Base-by-base conservation (phyloP, 768 basidiomycete genomes). In the Termitomyces bulborhizus region DNA sequence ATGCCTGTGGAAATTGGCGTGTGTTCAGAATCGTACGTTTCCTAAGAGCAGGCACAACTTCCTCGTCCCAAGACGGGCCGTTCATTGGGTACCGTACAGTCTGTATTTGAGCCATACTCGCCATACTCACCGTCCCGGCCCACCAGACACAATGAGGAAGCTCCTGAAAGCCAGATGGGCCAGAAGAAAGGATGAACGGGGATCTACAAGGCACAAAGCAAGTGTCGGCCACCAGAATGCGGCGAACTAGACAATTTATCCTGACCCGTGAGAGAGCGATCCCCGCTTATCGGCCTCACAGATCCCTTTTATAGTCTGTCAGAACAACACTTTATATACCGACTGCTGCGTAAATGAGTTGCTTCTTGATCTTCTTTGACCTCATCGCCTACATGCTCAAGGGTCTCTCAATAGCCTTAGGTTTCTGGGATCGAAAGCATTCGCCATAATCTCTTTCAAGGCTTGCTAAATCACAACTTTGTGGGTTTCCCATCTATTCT, bases 31-130 rank as follows among this genome's bases (percentile, higher is more conserved):
- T 75, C 80, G 64, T 73, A 91, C 88, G 79, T 76, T 90, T 88
- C 62, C 90, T 80, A 37, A 92, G 75, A 40, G 86, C 78, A 53
- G 90, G 90, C 31, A 92, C 90, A 54, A 92, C 89, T 36, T 81
- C 81, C 65, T 90, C 88, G 68, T 90, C 90, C 88, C 89, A 92
- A 37, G 82, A 77, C 48, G 85, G 80, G 42, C 76, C 72, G 53
- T 56, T 62, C 46, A 54, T 31, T 48, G 73, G 72, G 44, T 71
- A 60, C 43, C 69, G 63, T 49, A 74, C 71, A 55, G 76, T 67
- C 67, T 76, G 76, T 46, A 73, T 76, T 46, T 75, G 67, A 44
- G 76, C 72, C 76, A 79, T 76, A 24, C 37, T 54, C 41, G 76
- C 72, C 76, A 79, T 76, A 24, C 37, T 54, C 41, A 43, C 52